A percentile compares a stretch with the other conserved stretches of the same genome.
Conservation (phyloP, 2,329 filamentous ascomycete species). For the Dryadomyces quercivorus region DNA sequence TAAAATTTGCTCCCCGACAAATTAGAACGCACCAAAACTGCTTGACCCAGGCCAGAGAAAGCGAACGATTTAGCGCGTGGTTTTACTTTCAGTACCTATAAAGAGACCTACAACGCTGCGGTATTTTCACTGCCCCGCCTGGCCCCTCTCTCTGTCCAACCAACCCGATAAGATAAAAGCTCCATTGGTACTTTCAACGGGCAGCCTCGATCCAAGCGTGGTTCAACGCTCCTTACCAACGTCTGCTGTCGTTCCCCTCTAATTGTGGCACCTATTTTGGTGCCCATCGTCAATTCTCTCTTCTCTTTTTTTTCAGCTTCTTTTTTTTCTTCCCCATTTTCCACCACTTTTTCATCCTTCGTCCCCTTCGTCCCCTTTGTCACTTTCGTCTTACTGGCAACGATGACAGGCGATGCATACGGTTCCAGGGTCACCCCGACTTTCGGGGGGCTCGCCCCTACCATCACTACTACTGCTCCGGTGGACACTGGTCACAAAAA, state of each 20-base stretch:
- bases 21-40: not conserved
- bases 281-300: not conserved
- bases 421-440: not conserved
- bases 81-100: not conserved
- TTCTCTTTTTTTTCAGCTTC: not conserved
- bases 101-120: not conserved
- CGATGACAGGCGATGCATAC: not conserved
- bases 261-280: not conserved
- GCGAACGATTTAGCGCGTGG: conserved; percentile 3
- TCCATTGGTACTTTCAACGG: not conserved
- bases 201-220: not conserved
- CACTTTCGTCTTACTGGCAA: not conserved
- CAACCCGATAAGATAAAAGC: conserved; percentile 20
- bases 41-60: not conserved
- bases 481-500: conserved; percentile 20
- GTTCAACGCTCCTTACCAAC: not conserved
- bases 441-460: not conserved
- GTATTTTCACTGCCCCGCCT: conserved; percentile 8
- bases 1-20: not conserved
- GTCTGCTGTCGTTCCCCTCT: not conserved
- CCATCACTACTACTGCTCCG: not conserved
- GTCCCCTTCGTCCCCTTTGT: not conserved
- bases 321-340: not conserved
- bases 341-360: not conserved
- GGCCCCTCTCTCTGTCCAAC: conserved; percentile 1